Evolutionary conservation across 2,329 filamentous ascomycete species (phyloP), one percentile per base, ranked within the genome.

Genomic region (Aspergillus sp.): DNA sequence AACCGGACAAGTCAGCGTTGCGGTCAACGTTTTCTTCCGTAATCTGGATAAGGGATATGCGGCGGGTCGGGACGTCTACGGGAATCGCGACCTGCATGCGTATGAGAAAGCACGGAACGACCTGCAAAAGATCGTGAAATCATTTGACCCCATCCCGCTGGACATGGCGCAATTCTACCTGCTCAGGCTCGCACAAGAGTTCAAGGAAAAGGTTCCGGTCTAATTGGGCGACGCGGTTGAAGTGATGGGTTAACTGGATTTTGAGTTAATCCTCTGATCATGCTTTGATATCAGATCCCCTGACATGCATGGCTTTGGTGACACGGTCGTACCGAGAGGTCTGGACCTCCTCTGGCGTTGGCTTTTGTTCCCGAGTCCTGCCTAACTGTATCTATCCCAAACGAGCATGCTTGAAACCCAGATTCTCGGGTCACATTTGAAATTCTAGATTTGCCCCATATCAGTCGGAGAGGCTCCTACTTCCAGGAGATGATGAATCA

Each of bases 11-110:
- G 68, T 83, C 54, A 91, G 89, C 60, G 78, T 95, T 7, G 89
- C 89, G 1, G 85, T 96, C n/a, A 96, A 96, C 66, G 82, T 93
- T 24, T 96, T 96, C 75, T 96, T 95, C 73, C 83, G 85, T 41
- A 86, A 85, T 55, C 75, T 94, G 9, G 75, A 84, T 3, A 74
- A 68, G 3, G 84, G 82, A 1, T 94, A 94, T 67, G 84, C 89
- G 1, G 69, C 80, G 1, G 90, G 91, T 1, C 82, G 85, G 58
- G 91, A 96, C 67, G 87, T 95, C 0, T 96, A 96, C 65, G 91
- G 89, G 1, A 96, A 95, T 65, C 80, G 90, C 36, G 92, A 96
- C 69, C 70, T 96, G 46, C 86, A 87, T 36, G 88, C 87, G 1
- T 95, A 95, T 66, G 90, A 95, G 67, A 90, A 88, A 62, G 89